Percentiles rank a stretch among this genome's conserved stretches.
Evolutionary conservation across 129 eudicot species (phyloP).

Genomic region (Solidago caesia): DNA sequence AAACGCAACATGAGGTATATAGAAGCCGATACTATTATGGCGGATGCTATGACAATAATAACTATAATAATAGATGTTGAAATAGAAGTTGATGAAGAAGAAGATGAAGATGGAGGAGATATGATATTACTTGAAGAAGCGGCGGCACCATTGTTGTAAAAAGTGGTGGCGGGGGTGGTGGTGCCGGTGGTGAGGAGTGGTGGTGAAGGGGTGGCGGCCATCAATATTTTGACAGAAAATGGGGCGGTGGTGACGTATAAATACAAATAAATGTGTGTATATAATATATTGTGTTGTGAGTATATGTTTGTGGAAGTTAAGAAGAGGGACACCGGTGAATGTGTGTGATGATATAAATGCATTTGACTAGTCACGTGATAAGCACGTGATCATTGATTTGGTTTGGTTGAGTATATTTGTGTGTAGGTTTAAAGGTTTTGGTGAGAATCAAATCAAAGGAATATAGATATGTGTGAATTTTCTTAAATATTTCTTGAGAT

Average conservation of each 20-base stretch:
- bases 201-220: slow-evolving; percentile 25
- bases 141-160: slow-evolving; percentile 16
- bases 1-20: slow-evolving; percentile 68
- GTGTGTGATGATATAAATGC: slow-evolving; percentile 39
- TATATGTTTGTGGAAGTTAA: slow-evolving; percentile 17
- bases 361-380: slow-evolving; percentile 29
- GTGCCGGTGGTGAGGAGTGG: slow-evolving; percentile 32
- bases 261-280: not conserved
- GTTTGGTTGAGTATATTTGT: slow-evolving; percentile 25
- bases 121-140: not conserved
- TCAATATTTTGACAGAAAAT: not conserved
- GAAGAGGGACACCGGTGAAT: slow-evolving; percentile 26
- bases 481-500: not conserved
- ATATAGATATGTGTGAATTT: not conserved
- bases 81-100: slow-evolving; percentile 25
- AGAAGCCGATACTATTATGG: slow-evolving; percentile 62
- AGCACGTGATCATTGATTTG: slow-evolving; percentile 26
- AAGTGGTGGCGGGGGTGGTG: slow-evolving; percentile 23
- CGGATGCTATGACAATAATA: slow-evolving; percentile 55
- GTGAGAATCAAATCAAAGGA: slow-evolving; percentile 14
- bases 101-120: slow-evolving; percentile 9
- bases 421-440: slow-evolving; percentile 36
- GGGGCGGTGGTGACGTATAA: slow-evolving; percentile 29
- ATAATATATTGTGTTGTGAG: not conserved
- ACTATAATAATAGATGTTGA: slow-evolving; percentile 48